Evolutionary conservation across 2,329 filamentous ascomycete species (phyloP), one percentile per base, ranked within the genome.

Genomic region (Xylaria arbuscula): DNA sequence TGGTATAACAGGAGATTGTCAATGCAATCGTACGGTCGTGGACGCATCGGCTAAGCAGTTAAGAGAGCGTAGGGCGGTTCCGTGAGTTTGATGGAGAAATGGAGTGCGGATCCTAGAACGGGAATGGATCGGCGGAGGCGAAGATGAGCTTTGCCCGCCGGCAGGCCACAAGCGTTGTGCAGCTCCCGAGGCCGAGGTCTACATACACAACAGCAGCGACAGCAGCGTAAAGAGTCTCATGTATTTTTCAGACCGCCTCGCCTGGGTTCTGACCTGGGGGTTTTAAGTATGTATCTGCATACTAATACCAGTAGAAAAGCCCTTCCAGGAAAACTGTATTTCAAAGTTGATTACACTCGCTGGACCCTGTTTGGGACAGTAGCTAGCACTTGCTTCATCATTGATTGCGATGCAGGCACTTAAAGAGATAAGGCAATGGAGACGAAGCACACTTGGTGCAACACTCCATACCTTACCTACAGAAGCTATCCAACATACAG

Each of bases 81-180:
- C 61, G 57, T 51, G 67, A 55, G 56, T 69, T 71, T 42, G 67
- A 70, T 61, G 69, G 67, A 54, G 67, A 65, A 36, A 48, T 24
- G 56, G 55, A 55, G 60, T 55, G 64, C 62, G 61, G 70, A 70
- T 70, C 54, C 34, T 53, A 10, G 32, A 59, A 61, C 59, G 67
- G 67, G 69, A 64, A 66, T 70, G 67, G 67, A 66, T 67, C 32
- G 62, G 67, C 51, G 58, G 60, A 67, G 34, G 50, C 34, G 48
- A 57, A 50, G 53, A 64, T 19, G 45, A 63, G 57, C 66, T 69
- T 64, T 48, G 53, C 57, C 59, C 68, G 62, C 48, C 66, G 11
- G 50, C 28, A 64, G 62, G 58, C 38, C 42, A 17, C 47, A 10
- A 32, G 24, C 24, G 50, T 17, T 10, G 22, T 51, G 47, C 56